Base-by-base conservation (phyloP, 2,329 filamentous ascomycete species). In the Colletotrichum orbiculare region DNA sequence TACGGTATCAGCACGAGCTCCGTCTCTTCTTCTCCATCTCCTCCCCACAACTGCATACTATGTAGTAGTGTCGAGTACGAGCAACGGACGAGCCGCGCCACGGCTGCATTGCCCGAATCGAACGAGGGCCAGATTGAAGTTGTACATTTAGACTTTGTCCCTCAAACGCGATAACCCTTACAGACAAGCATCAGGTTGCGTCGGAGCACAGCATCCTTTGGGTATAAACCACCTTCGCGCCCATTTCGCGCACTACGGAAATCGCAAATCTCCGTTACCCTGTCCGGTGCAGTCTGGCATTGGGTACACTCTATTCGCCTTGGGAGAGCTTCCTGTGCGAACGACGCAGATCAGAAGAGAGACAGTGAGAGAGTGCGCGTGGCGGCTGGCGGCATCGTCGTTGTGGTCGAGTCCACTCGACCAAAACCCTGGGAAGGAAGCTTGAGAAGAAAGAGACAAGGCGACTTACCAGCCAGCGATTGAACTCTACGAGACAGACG, bases 111-210 rank as follows among this genome's bases (percentile, higher is more conserved):
- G 47, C 46, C 55, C 46, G 46, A 43, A 46, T 25, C 17, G 13
- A 41, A 45, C 34, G 12, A n/a, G 15, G 17, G 13, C 9, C 15
- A 25, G 35, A 53, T 56, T 62, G 53, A 48, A 38, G 58, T 62
- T 65, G 45, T 37, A 42, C 17, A 34, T 62, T 65, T 62, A 65
- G 43, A 60, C 52, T 62, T 65, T 41, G 46, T 50, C 62, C 57
- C 50, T 56, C 61, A 65, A 64, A 60, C 61, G 50, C 50, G n/a
- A 25, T 25, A 25, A 25, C 25, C 25, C 25, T 25, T 25, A 25
- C 25, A 41, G 50, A 61, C 58, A 48, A 47, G 62, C 62, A 60
- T 54, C 56, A 46, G n/a, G 59, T 38, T 49, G 45, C 52, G 43
- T 62, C 39, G 52, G 38, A n/a, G 38, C 52, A 17, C 38, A 38